Conservation (phyloP, 2,329 filamentous ascomycete genomes). For the Setomelanomma holmii region DNA sequence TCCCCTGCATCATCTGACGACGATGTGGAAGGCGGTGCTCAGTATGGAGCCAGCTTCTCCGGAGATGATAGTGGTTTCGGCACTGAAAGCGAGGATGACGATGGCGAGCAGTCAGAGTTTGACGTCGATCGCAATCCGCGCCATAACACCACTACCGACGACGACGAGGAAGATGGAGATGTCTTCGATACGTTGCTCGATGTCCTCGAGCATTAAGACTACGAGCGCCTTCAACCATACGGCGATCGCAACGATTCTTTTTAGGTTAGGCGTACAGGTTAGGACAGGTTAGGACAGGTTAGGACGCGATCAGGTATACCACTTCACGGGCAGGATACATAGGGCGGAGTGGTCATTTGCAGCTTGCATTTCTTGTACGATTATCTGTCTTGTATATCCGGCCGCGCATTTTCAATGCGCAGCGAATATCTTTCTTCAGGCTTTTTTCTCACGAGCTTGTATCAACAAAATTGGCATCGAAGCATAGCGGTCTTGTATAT, state of each 20-base stretch:
- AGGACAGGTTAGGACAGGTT: background rate
- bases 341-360: background rate
- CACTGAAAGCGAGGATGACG: constrained; percentile 31
- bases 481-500: constrained; percentile 1
- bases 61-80: constrained; percentile 46
- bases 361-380: constrained; percentile 7
- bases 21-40: constrained; percentile 24
- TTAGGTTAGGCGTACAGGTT: background rate
- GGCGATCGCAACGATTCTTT: too few species aligned
- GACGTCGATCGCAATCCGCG: constrained; percentile 9
- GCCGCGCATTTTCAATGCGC: background rate
- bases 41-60: constrained; percentile 42
- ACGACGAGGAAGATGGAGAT: constrained; percentile 25
- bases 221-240: too few species aligned
- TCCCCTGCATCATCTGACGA: constrained; percentile 20
- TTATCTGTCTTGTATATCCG: constrained; percentile 1
- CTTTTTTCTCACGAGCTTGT: background rate
- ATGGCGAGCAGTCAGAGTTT: constrained; percentile 6
- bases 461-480: constrained; percentile 3
- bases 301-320: background rate
- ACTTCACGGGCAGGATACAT: constrained; percentile 1
- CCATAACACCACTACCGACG: constrained; percentile 3
- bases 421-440: background rate
- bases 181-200: constrained; percentile 31
- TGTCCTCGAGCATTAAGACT: constrained; percentile 22